Base-by-base conservation (phyloP, 805 yeast species). In the Wickerhamomyces canadensis region DNA sequence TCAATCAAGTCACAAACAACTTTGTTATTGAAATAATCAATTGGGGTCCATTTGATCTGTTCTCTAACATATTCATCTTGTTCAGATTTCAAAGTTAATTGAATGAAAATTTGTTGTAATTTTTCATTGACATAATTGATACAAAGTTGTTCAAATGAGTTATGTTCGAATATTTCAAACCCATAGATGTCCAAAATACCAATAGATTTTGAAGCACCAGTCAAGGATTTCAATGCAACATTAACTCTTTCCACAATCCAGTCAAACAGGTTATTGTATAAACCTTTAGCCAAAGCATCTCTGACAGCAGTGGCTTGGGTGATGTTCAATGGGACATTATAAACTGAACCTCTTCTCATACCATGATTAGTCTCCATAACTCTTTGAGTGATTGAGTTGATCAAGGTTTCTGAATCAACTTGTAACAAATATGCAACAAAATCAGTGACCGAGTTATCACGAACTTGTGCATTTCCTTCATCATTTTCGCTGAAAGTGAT, bases 31-130 rank as follows among this genome's bases (percentile, higher is more conserved):
- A 93, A 93, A 62, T 88, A 93, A 45, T 93, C 84, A 54, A 93
- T 93, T 17, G 98, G 98, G 11, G 95, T 86, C 98, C 98, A 93
- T 60, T 86, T 75, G 59, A 93, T 93, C 62, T 87, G 84, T 62
- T 93, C 99, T 49, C 84, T 82, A 25, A 87, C 93, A 54, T 93
- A 93, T 58, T 93, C 98, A 47, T 93, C 98, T 67, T 93, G 98
- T 64, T 93, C 98, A 0, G 97, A 84, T 64, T 93, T 93, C 55
- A 93, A 72, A 3, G 98, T 93, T 55, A 93, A 72, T 61, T 93
- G 95, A 58, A 93, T 93, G 55, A 93, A 93, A 57, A 91, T 93
- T 60, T 91, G 98, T 66, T 89, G 97, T 49, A 91, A 71, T 63
- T 91, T 91, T 62, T 89, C 98, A 62, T 89, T 89, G 47, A 89